These are phyloP conservation scores for Phytophthora ramorum DNA, from an alignment of 352 stramenopile genomes.

Conservation along the genomic window DNA sequence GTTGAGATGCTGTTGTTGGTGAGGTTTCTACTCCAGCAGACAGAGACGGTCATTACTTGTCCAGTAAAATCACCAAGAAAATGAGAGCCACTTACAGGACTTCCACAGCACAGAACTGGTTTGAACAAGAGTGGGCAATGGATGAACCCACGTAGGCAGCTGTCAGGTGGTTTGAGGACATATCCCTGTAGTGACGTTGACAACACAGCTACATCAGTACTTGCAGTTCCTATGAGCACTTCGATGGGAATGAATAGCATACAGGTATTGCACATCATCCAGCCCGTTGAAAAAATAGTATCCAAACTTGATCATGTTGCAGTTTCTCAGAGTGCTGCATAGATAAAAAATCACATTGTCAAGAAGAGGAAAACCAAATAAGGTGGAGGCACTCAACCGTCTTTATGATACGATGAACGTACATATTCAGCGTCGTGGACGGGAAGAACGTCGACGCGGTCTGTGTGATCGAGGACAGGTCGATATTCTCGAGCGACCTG, in stretches of 20 bases:
- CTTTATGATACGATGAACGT: background rate
- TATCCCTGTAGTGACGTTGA: constrained; percentile 27
- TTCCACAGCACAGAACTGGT: constrained; percentile 37
- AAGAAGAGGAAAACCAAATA: background rate
- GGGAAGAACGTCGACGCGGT: constrained; percentile 35
- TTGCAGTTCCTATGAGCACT: background rate
- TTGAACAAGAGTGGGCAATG: constrained; percentile 29
- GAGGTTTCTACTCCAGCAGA: constrained; percentile 27
- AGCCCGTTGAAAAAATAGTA: constrained; percentile 40
- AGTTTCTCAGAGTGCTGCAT: constrained; percentile 48
- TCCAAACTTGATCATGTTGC: constrained; percentile 49
- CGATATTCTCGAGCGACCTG: constrained; percentile 41
- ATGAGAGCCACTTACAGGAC: constrained; percentile 33
- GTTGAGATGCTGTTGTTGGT: constrained; percentile 42
- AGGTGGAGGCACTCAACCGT: background rate
- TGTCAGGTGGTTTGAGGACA: constrained; percentile 47
- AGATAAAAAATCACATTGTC: background rate
- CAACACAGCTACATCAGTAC: constrained; percentile 6
- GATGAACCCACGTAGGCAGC: constrained; percentile 44
- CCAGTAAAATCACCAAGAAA: background rate
- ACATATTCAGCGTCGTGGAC: constrained; percentile 40
- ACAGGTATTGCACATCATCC: constrained; percentile 40
- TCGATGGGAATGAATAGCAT: constrained; percentile 4
- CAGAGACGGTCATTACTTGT: background rate
- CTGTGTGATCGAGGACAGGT: constrained; percentile 40